Percentiles rank a stretch among this genome's conserved stretches.
These are phyloP conservation scores for Suhomyces choctaworum DNA, from an alignment of 1,139 yeast genomes.

Conservation along the genomic window DNA sequence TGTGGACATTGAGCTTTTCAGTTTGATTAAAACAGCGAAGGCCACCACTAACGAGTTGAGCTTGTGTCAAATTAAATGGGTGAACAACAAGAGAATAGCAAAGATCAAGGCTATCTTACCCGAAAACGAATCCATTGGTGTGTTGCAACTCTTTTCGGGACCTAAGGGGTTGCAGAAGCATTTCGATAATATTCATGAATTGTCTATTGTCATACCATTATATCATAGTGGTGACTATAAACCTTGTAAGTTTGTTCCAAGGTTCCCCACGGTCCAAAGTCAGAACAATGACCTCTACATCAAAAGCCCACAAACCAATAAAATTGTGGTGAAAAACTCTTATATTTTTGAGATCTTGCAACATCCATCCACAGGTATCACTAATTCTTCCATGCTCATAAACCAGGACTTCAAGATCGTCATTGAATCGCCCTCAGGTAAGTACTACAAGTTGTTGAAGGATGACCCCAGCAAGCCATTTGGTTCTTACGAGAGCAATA, in stretches of 20 bases:
- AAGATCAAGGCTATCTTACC: constrained; percentile 83
- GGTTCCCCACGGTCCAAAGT: constrained; percentile 71
- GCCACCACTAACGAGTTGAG: constrained; percentile 55
- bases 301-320: constrained; percentile 77
- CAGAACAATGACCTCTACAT: constrained; percentile 76
- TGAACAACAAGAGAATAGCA: constrained; percentile 61
- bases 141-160: constrained; percentile 75
- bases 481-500: constrained; percentile 58
- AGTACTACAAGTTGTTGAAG: constrained; percentile 59
- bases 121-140: constrained; percentile 63
- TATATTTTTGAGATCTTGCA: constrained; percentile 66
- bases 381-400: constrained; percentile 34
- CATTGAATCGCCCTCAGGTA: constrained; percentile 82
- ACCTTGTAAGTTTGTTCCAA: constrained; percentile 60
- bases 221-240: constrained; percentile 68
- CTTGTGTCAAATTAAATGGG: constrained; percentile 76
- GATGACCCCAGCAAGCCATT: constrained; percentile 45
- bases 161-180: constrained; percentile 61
- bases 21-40: constrained; percentile 54
- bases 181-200: constrained; percentile 61
- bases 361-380: constrained; percentile 61
- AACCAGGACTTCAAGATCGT: constrained; percentile 58
- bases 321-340: constrained; percentile 54
- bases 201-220: constrained; percentile 76
- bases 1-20: constrained; percentile 61